Base-by-base conservation (phyloP, 139 green algal species). In the Picochlorum sp. region DNA sequence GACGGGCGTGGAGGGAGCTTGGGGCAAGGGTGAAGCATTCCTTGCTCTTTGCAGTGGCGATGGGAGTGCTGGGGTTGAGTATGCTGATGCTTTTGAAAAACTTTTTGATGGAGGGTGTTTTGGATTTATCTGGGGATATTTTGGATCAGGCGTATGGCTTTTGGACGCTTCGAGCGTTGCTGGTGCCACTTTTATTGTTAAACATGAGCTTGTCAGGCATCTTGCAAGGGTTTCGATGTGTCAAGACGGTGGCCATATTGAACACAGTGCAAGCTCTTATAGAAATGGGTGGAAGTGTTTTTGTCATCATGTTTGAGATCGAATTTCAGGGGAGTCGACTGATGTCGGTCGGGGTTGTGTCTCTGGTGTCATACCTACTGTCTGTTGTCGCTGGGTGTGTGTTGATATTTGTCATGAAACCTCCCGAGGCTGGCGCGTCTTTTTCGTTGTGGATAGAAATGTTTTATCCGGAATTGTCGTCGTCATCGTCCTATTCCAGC, bases 201-300 rank as follows among this genome's bases (percentile, higher is more conserved):
- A 76, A 73, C 51, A 86, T 87, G 80, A 63, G 58, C 20, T 31
- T 71, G 3, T 66, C 57, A 2, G 80, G 80, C 4, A 74, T 88
- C 10, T 69, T 85, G 15, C 77, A 86, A 66, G 80, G 80, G 7
- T 74, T 68, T 55, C 52, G 63, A 11, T 60, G 65, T 10, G 72
- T 86, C 16, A 47, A 70, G n/a, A 52, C 79, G 2, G 75, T 65
- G 26, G 79, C 79, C 4, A 24, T 45, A 0, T 52, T 87, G 4
- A 84, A 81, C 47, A 77, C 77, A 28, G 28, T n/a, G 0, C 65
- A 79, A 14, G 37, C 78, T 2, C 1, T 79, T 16, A 37, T 86
- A 18, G 77, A 86, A 26, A 81, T 88, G 26, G 21, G 13, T 15
- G 77, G 70, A 37, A 85, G 57, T 15, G 18, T 38, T 6, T 52